Percentiles rank a stretch among this genome's conserved stretches.
These are phyloP conservation scores for Abelmoschus esculentus DNA, from an alignment of 345 rosid genomes.

Conservation along the genomic window DNA sequence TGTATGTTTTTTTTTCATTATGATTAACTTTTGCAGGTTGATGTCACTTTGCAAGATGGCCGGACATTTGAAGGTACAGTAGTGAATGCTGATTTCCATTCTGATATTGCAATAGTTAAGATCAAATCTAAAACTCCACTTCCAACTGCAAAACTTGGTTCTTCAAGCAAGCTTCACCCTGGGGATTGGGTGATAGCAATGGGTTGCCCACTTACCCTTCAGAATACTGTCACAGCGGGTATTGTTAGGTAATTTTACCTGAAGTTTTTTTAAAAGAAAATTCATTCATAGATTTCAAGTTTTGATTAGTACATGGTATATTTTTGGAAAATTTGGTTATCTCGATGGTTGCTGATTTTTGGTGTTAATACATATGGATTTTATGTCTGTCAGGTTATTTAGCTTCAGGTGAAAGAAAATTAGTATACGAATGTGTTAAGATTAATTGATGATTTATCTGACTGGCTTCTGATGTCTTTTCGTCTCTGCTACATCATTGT, in stretches of 20 bases:
- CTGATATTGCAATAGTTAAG: conserved; percentile 90
- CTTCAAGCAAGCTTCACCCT: conserved; percentile 76
- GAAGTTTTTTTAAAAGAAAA: background rate
- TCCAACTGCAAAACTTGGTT: conserved; percentile 79
- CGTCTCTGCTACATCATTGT: conserved; percentile 6
- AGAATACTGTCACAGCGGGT: conserved; percentile 89
- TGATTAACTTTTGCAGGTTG: conserved; percentile 45
- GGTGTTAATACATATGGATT: background rate
- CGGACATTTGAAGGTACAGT: conserved; percentile 78
- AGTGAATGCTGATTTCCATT: conserved; percentile 72
- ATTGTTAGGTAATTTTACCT: conserved; percentile 56
- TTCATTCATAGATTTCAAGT: background rate
- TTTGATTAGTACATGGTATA: background rate
- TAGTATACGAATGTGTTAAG: background rate
- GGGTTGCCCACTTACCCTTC: conserved; percentile 96
- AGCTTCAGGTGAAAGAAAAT: background rate
- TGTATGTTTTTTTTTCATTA: background rate
- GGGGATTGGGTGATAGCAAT: conserved; percentile 93
- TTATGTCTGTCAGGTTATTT: background rate
- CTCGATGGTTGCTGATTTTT: background rate
- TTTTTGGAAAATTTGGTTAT: background rate
- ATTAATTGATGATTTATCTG: background rate
- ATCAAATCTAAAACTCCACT: conserved; percentile 72
- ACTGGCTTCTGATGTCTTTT: conserved; percentile 12
- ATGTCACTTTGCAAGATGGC: conserved; percentile 94